Conservation (phyloP, 257 asterid genomes). For the Oldenlandia corymbosa region DNA sequence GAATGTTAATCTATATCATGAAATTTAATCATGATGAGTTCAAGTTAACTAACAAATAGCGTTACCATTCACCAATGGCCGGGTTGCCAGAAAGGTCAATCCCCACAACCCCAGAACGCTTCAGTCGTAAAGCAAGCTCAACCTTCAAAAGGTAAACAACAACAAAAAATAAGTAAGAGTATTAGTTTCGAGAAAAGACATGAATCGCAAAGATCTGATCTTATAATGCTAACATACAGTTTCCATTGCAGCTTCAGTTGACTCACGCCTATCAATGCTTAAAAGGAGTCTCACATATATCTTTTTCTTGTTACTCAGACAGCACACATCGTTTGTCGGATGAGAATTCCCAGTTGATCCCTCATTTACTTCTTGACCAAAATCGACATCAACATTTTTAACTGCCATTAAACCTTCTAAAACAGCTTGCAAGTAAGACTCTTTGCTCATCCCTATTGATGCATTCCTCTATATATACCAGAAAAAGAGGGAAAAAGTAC, state of each 20-base stretch:
- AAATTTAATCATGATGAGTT: neutral
- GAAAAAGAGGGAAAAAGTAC: neutral
- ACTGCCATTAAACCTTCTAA: slow-evolving; percentile 70
- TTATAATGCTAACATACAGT: slow-evolving; percentile 48
- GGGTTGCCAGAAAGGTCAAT: slow-evolving; percentile 96
- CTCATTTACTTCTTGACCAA: slow-evolving; percentile 27
- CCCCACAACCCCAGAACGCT: slow-evolving; percentile 75
- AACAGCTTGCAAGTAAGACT: slow-evolving; percentile 81
- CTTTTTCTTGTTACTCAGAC: slow-evolving; percentile 43
- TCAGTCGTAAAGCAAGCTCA: slow-evolving; percentile 70
- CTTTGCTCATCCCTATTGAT: slow-evolving; percentile 84
- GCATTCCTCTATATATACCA: slow-evolving; percentile 53
- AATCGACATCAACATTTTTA: slow-evolving; percentile 45
- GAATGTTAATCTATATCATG: too few relatives aligned
- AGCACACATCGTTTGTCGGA: slow-evolving; percentile 16
- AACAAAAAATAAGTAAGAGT: slow-evolving; percentile 15
- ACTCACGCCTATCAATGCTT: slow-evolving; percentile 89
- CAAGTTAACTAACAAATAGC: slow-evolving; percentile 6
- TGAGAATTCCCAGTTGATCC: slow-evolving; percentile 26
- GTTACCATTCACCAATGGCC: slow-evolving; percentile 84
- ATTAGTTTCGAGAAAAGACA: slow-evolving; percentile 6
- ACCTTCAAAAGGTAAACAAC: slow-evolving; percentile 61
- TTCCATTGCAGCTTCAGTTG: slow-evolving; percentile 87
- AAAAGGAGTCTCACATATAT: slow-evolving; percentile 80
- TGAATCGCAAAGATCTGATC: neutral